Base-by-base conservation (phyloP, 2,329 filamentous ascomycete genomes). In the Sclerotinia subarctica region DNA sequence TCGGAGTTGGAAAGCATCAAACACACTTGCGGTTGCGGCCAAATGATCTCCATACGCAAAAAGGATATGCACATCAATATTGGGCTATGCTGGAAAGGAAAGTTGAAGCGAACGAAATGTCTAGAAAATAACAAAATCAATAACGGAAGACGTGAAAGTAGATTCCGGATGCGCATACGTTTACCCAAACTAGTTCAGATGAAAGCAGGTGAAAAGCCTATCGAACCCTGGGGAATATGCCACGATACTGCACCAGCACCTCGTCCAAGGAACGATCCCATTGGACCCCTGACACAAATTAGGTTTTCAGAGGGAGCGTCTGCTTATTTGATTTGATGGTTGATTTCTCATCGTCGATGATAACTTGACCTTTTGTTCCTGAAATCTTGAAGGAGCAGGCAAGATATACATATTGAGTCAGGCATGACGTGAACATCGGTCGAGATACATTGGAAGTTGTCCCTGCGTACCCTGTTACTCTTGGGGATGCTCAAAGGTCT, bases 381-480 rank as follows among this genome's bases (percentile, higher is more conserved):
- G 46, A 26, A 51, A 62, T 38, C 46, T 26, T 51, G 59, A n/a
- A 51, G 29, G 59, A 38, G 29, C n/a, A 47, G 46, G 29, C 13
- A 38, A 51, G 59, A 62, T 62, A 62, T 62, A 62, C 46, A 62
- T 38, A 62, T 38, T 38, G 21, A 62, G 46, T 38, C 19, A 62
- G 59, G 29, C 29, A 63, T 63, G 32, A 63, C 59, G 46, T 51
- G 21, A 26, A 21, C 46, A 42, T 42, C 29, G 3, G 59, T 51
- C 46, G 46, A 62, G 26, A 51, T 38, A 35, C 29, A 10, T 62
- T 24, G 58, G 21, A 49, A 35, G 44, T 38, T 51, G 21, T 62
- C 21, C 46, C n/a, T 51, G 46, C n/a, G 59, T 38, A 38, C 59
- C 59, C 59, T 38, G n/a, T 29, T 49, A 21, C 26, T 38, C 29